Conservation (phyloP, 1,139 yeast species). For the Kluyveromyces marxianus region DNA sequence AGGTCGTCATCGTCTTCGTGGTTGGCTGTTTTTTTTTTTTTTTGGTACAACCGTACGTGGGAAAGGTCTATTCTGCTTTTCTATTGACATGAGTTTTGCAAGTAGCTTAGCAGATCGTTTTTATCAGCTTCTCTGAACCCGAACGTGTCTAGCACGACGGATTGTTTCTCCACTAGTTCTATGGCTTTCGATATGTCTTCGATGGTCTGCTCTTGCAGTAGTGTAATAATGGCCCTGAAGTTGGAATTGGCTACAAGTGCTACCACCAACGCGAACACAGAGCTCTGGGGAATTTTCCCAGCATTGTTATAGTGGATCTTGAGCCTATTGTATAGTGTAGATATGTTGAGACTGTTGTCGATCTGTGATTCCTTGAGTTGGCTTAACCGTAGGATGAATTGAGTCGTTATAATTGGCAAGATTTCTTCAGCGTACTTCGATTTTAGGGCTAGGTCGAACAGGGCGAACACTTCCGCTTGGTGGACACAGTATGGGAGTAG, state of each 20-base stretch:
- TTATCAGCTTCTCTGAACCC: constrained; percentile 2
- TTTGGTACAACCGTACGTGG: no score
- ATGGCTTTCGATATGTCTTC: not conserved
- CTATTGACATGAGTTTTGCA: not conserved
- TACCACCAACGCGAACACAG: constrained; percentile 8
- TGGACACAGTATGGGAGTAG: constrained; percentile 19
- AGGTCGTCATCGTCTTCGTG: no score
- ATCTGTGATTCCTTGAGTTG: constrained; percentile 9
- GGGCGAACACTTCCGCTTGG: constrained; percentile 13
- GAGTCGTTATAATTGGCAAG: constrained; percentile 3
- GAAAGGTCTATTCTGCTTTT: no score
- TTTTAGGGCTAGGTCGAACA: constrained; percentile 12
- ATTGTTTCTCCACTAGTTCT: constrained; percentile 1
- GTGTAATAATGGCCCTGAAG: constrained; percentile 1
- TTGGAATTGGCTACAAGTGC: constrained; percentile 11
- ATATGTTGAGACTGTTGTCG: constrained; percentile 10
- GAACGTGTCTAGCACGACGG: not conserved
- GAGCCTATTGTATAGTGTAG: constrained; percentile 11
- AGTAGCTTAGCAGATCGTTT: not conserved
- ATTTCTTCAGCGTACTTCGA: constrained; percentile 9
- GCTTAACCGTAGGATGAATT: constrained; percentile 6
- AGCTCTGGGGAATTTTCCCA: constrained; percentile 8
- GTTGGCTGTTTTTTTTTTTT: no score
- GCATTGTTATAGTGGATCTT: constrained; percentile 5
- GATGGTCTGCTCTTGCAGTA: not conserved